Evolutionary conservation across 2,329 filamentous ascomycete genomes (phyloP).

Genomic region (Colletotrichum musae): DNA sequence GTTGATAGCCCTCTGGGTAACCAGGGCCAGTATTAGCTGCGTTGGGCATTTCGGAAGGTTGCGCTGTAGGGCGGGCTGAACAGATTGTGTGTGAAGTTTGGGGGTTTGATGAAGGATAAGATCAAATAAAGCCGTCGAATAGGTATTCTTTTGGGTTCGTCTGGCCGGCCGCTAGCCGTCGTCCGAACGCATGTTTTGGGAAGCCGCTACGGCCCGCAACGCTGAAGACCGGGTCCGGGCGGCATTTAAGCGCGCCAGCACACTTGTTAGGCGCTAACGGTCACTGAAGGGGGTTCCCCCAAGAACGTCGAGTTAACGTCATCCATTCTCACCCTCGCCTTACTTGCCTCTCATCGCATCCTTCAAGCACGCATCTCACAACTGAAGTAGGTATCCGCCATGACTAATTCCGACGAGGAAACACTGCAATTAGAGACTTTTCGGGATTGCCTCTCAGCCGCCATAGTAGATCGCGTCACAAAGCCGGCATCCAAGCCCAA

Average conservation of each 20-base stretch:
- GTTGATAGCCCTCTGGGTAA: too few relatives aligned
- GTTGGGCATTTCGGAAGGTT: too few relatives aligned
- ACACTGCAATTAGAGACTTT: constrained; percentile 66
- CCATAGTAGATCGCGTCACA: constrained; percentile 74
- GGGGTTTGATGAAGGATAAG: too few relatives aligned
- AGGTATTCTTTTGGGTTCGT: too few relatives aligned
- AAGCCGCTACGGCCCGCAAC: background rate
- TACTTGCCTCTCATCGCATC: background rate
- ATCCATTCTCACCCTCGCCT: constrained; percentile 15
- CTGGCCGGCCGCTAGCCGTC: too few relatives aligned
- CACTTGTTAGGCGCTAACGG: constrained; percentile 3
- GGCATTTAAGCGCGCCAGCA: too few relatives aligned
- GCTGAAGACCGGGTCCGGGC: too few relatives aligned
- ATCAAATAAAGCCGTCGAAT: too few relatives aligned
- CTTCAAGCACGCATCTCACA: constrained; percentile 2
- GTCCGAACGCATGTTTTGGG: background rate
- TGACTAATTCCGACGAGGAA: constrained; percentile 62
- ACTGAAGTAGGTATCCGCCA: background rate
- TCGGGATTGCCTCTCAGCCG: constrained; percentile 80
- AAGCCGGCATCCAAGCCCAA: constrained; percentile 58
- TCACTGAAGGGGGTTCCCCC: background rate
- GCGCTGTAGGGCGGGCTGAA: too few relatives aligned
- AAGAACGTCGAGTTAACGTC: constrained; percentile 25
- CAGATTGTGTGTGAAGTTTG: too few relatives aligned
- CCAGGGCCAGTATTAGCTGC: too few relatives aligned